A percentile compares a stretch with the other conserved stretches of the same genome.
phyloP scores from a whole-genome alignment of 352 stramenopile species.

The Pythium guiyangense region DNA sequence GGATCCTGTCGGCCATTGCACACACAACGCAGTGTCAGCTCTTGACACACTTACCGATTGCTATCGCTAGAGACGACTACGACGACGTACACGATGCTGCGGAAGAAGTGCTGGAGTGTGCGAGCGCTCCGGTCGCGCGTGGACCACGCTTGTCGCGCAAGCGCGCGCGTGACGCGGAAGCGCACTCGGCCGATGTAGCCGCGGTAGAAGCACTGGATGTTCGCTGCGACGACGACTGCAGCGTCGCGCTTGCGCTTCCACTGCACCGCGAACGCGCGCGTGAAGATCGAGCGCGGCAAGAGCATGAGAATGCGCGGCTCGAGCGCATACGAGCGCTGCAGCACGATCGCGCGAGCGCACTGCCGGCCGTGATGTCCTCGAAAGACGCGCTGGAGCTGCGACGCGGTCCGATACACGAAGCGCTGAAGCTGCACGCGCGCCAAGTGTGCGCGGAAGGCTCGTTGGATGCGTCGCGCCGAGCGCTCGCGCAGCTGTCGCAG shows the following conservation, averaged over 20 bases:
- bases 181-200: slow-evolving; percentile 47
- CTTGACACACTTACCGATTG: background rate
- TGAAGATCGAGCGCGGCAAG: slow-evolving; percentile 44
- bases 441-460: slow-evolving; percentile 44
- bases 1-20: slow-evolving; percentile 19
- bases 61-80: background rate
- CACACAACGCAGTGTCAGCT: background rate
- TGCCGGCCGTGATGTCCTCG: slow-evolving; percentile 42
- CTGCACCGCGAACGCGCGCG: slow-evolving; percentile 32
- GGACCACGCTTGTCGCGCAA: slow-evolving; percentile 28
- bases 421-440: slow-evolving; percentile 33
- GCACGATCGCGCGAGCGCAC: slow-evolving; percentile 26
- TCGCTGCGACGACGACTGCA: slow-evolving; percentile 27
- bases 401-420: slow-evolving; percentile 33
- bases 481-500: slow-evolving; percentile 17
- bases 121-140: slow-evolving; percentile 34
- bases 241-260: slow-evolving; percentile 66
- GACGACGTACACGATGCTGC: slow-evolving; percentile 56
- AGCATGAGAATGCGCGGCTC: slow-evolving; percentile 51
- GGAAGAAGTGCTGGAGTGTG: slow-evolving; percentile 70
- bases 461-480: slow-evolving; percentile 41
- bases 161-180: slow-evolving; percentile 22
- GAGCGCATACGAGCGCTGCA: slow-evolving; percentile 33
- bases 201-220: slow-evolving; percentile 35
- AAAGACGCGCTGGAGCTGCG: slow-evolving; percentile 45